Base-by-base conservation (phyloP, 2,329 filamentous ascomycete species). In the Juglanconis oblonga region DNA sequence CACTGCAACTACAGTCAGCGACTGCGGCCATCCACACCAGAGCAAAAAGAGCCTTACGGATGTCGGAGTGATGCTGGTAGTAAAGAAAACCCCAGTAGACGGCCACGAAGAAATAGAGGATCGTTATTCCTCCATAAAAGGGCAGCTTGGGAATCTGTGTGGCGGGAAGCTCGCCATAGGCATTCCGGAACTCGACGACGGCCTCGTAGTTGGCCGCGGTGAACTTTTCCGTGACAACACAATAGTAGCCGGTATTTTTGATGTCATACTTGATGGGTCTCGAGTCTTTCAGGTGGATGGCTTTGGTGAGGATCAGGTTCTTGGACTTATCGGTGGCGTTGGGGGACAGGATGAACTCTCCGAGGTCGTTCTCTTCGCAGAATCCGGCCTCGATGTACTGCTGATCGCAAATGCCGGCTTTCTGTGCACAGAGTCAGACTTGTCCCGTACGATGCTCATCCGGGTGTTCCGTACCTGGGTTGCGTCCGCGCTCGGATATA, bases 81-180 rank as follows among this genome's bases (percentile, higher is more conserved):
- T 99, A 98, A 29, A 98, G 81, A 74, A 97, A 97, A 9, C 85
- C 92, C 95, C 95, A 99, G 74, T 92, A 94, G 73, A 86, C 83
- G 66, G 87, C 87, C 66, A 98, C 85, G 24, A 98, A 83, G 53
- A 92, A 92, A 75, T 99, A 99, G 36, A 96, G 86, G 64, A 99
- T 93, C 0, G 93, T 94, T 67, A 98, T 87, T 59, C 90, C 94
- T 51, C 94, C 95, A 70, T 99, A 99, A 73, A 99, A 99, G 2
- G 95, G 94, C 61, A 99, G 81, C 75, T 99, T 99, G 24, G 96
- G 90, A 66, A 99, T 97, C 74, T 99, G 94, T 1, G 92, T 92
- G 7, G 92, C 95, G 5, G 93, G 91, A 58, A 99, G 87, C 79
- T 99, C 94, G 71, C 95, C 95, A 71, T 96, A 99, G 3, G 95